A percentile compares a stretch with the other conserved stretches of the same genome.
Evolutionary conservation across 1,284 basidiomycete species (phyloP).

Genomic region (Amylostereum areolatum): DNA sequence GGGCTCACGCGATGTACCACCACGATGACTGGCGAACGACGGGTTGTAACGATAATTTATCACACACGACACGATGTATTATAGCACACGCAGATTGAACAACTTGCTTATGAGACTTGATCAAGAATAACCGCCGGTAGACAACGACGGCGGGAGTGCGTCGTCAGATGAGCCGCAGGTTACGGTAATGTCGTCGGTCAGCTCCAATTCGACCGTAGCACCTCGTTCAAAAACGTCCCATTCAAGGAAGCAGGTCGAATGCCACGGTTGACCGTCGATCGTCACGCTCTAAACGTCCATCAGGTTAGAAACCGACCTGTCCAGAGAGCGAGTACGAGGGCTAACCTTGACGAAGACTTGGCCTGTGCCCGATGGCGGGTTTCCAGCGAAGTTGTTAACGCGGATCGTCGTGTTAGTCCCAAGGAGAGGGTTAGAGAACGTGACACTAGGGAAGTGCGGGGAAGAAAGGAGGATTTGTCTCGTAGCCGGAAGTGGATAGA

Average conservation of each 20-base stretch:
- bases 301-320: background rate
- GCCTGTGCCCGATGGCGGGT: conserved; percentile 42
- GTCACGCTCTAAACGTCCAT: conserved; percentile 38
- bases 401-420: conserved; percentile 52
- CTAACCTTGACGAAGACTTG: conserved; percentile 48
- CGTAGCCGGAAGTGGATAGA: conserved; percentile 60
- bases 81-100: no score
- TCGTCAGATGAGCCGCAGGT: conserved; percentile 39
- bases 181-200: conserved; percentile 45
- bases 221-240: conserved; percentile 54
- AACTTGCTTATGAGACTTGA: no score
- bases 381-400: conserved; percentile 44
- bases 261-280: conserved; percentile 48
- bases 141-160: conserved; percentile 53
- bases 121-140: conserved; percentile 39
- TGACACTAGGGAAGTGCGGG: conserved; percentile 53
- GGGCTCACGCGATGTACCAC: no score
- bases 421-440: conserved; percentile 52
- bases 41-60: no score
- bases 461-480: conserved; percentile 54
- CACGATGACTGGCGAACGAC: no score
- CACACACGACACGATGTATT: no score
- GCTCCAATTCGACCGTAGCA: conserved; percentile 40
- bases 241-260: conserved; percentile 56
- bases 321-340: background rate